These are phyloP conservation scores for Ustilago trichophora DNA, from an alignment of 1,284 basidiomycete species.

Conservation along the genomic window DNA sequence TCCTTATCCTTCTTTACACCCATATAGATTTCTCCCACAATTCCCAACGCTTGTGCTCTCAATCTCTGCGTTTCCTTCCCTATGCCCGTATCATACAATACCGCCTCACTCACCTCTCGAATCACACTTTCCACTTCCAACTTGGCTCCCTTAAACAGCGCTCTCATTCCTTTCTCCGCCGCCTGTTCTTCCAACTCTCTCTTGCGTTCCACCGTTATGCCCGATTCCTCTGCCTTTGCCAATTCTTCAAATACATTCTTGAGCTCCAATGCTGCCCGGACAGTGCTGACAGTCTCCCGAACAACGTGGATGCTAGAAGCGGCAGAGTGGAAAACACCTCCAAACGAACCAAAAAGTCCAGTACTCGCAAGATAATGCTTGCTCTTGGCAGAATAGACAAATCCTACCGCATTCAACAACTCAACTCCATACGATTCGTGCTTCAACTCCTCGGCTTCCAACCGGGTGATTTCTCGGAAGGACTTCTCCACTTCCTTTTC, in stretches of 20 bases:
- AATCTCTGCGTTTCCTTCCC: constrained; percentile 62
- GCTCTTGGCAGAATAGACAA: constrained; percentile 75
- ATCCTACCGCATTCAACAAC: constrained; percentile 87
- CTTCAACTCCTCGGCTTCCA: constrained; percentile 68
- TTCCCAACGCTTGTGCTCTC: constrained; percentile 60
- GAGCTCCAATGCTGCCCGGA: constrained; percentile 69
- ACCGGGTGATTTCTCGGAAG: constrained; percentile 60
- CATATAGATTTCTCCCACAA: constrained; percentile 53
- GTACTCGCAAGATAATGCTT: constrained; percentile 62
- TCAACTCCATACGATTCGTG: constrained; percentile 92
- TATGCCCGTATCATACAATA: constrained; percentile 72
- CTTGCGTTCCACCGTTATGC: constrained; percentile 86
- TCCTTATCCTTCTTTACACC: constrained; percentile 41
- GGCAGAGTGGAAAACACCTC: constrained; percentile 56
- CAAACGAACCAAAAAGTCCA: constrained; percentile 53
- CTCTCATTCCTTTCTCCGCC: constrained; percentile 77
- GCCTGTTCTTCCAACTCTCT: constrained; percentile 92
- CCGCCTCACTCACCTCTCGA: constrained; percentile 88
- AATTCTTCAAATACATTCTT: constrained; percentile 96
- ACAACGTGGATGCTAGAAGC: constrained; percentile 60
- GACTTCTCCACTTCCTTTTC: constrained; percentile 67
- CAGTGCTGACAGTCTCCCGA: constrained; percentile 61
- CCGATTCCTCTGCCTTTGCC: constrained; percentile 75
- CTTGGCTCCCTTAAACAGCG: constrained; percentile 76
- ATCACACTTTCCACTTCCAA: constrained; percentile 93